Conservation (phyloP, 192 early-diverging fungal genomes). For the Haplosporangium gracile region DNA sequence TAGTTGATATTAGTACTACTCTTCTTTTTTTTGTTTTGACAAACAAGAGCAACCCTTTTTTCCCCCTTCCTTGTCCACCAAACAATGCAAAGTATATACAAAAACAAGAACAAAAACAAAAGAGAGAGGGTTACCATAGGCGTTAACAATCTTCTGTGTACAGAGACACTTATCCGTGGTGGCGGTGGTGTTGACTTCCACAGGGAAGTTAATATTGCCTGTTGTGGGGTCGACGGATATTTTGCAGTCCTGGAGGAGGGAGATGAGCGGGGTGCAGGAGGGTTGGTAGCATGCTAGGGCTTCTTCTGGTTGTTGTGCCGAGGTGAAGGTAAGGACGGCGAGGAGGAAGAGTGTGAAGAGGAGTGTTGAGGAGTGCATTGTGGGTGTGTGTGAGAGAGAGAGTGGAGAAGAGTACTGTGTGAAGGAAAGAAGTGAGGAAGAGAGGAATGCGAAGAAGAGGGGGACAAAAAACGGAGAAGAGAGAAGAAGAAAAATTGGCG, state of each 20-base stretch:
- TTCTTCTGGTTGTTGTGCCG: background rate
- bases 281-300: constrained; percentile 4
- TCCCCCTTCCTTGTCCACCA: background rate
- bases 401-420: background rate
- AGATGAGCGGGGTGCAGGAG: background rate
- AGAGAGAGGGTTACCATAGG: background rate
- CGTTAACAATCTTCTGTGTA: background rate
- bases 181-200: background rate
- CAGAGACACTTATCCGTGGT: constrained; percentile 4
- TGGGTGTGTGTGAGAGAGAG: background rate
- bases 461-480: too few species aligned
- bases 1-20: background rate
- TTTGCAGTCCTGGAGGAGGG: background rate
- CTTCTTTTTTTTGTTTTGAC: background rate
- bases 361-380: background rate
- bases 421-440: background rate
- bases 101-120: background rate
- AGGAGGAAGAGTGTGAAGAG: background rate
- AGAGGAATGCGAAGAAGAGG: background rate
- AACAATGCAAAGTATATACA: too few species aligned
- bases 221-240: background rate
- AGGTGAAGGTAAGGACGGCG: background rate
- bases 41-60: background rate
- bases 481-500: too few species aligned
- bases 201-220: constrained; percentile 10